A percentile compares a stretch with the other conserved stretches of the same genome.
Conservation (phyloP, 176 grass and related monocot species). For the Typha latifolia region DNA sequence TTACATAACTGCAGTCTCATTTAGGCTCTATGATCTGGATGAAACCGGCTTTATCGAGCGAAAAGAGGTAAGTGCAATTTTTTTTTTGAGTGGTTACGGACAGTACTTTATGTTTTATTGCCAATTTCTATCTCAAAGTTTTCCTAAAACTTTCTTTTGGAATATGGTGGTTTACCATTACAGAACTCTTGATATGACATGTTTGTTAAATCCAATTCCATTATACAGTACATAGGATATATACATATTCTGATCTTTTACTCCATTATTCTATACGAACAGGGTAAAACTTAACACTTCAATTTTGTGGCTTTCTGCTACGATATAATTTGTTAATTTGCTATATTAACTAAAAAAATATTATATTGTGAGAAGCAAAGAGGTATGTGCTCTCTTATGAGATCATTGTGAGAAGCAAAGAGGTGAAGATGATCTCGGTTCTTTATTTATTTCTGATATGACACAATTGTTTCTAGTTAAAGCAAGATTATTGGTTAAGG, state of each 20-base stretch:
- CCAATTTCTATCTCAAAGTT: background rate
- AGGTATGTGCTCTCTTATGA: background rate
- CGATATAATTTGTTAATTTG: background rate
- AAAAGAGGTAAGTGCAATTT: slow-evolving; percentile 51
- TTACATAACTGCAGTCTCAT: slow-evolving; percentile 44
- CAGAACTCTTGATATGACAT: background rate
- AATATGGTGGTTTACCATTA: background rate
- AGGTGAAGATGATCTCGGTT: no score
- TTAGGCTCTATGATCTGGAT: slow-evolving; percentile 96
- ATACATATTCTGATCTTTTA: background rate
- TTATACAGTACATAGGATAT: background rate
- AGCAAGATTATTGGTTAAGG: no score
- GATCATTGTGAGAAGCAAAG: background rate
- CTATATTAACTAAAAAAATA: background rate
- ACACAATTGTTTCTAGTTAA: no score
- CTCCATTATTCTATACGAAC: background rate
- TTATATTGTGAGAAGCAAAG: background rate
- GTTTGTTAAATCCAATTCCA: background rate
- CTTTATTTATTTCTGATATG: no score
- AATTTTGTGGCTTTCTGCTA: background rate
- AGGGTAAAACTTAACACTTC: background rate
- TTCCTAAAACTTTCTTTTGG: background rate
- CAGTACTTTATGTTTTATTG: no score
- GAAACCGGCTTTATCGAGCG: slow-evolving; percentile 82
- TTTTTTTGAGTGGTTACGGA: background rate